Evolutionary conservation across 768 basidiomycete genomes (phyloP).

Genomic region (Tylopilus subfusipes): DNA sequence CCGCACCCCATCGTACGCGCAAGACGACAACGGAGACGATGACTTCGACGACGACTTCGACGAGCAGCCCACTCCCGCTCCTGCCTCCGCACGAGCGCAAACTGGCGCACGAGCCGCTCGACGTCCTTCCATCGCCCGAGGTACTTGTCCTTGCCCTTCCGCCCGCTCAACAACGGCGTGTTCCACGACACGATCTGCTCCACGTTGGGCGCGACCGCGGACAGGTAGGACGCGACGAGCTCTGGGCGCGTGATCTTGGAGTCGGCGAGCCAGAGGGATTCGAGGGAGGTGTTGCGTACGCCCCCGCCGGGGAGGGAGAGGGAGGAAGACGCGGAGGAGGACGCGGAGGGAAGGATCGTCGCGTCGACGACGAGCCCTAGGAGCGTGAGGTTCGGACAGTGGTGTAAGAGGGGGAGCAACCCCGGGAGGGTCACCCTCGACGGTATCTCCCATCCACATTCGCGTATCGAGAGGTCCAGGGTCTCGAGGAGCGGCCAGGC

Average conservation of each 20-base stretch:
- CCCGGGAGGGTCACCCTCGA: slow-evolving; percentile 27
- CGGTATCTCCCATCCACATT: slow-evolving; percentile 31
- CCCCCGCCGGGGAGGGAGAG: slow-evolving; percentile 16
- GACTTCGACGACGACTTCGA: neutral
- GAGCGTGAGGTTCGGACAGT: slow-evolving; percentile 25
- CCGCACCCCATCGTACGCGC: too few species aligned
- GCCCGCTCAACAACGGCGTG: slow-evolving; percentile 26
- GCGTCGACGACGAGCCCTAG: slow-evolving; percentile 30
- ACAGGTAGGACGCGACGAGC: slow-evolving; percentile 28
- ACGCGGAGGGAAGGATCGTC: slow-evolving; percentile 13
- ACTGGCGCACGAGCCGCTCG: slow-evolving; percentile 19
- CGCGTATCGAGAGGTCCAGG: slow-evolving; percentile 27
- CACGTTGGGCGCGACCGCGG: slow-evolving; percentile 29
- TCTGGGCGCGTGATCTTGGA: slow-evolving; percentile 25
- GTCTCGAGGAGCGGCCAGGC: slow-evolving; percentile 30
- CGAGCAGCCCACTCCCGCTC: slow-evolving; percentile 22
- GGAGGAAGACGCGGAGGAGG: neutral
- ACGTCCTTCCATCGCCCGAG: slow-evolving; percentile 24
- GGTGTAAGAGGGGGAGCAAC: slow-evolving; percentile 18
- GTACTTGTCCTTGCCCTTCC: slow-evolving; percentile 25
- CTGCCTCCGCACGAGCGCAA: slow-evolving; percentile 19
- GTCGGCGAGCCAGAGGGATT: slow-evolving; percentile 29
- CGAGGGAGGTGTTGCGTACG: slow-evolving; percentile 23
- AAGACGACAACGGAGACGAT: neutral
- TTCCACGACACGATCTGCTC: slow-evolving; percentile 31